Percentiles rank a stretch among this genome's conserved stretches.
phyloP scores from a whole-genome alignment of 305 asterid genomes.

The Fraxinus floribunda region DNA sequence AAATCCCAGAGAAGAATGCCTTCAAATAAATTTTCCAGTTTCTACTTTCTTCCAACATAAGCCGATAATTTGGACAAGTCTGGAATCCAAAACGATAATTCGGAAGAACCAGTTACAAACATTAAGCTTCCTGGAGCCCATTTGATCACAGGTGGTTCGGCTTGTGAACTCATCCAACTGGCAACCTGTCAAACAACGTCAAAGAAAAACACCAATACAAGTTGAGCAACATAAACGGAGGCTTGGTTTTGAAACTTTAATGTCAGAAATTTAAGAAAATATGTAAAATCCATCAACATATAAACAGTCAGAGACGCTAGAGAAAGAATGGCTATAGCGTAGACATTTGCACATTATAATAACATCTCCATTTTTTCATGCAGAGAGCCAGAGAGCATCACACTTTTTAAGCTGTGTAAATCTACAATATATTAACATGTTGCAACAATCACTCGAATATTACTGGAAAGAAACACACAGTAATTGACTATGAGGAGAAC shows the following conservation, averaged over 20 bases:
- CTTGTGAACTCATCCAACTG: conserved; percentile 92
- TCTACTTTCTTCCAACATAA: conserved; percentile 67
- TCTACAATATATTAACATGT: neutral
- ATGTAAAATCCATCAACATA: neutral
- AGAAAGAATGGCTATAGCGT: neutral
- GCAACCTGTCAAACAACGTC: conserved; percentile 56
- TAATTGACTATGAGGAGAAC: neutral
- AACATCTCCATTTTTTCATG: neutral
- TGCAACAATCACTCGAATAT: neutral
- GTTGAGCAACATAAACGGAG: neutral
- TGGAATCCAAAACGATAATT: conserved; percentile 92
- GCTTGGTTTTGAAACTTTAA: neutral
- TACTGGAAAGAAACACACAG: conserved; percentile 5
- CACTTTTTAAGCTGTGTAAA: neutral
- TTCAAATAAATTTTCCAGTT: conserved; percentile 15
- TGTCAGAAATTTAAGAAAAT: conserved; percentile 1
- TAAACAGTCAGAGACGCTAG: neutral
- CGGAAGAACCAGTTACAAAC: conserved; percentile 97
- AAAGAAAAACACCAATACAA: conserved; percentile 11
- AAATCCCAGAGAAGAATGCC: neutral
- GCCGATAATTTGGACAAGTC: conserved; percentile 91
- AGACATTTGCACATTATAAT: neutral
- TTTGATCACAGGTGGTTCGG: conserved; percentile 83
- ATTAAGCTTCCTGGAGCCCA: conserved; percentile 96
- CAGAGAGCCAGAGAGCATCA: neutral